phyloP scores from a whole-genome alignment of 2,329 filamentous ascomycete genomes.

The Penicillium sp. region DNA sequence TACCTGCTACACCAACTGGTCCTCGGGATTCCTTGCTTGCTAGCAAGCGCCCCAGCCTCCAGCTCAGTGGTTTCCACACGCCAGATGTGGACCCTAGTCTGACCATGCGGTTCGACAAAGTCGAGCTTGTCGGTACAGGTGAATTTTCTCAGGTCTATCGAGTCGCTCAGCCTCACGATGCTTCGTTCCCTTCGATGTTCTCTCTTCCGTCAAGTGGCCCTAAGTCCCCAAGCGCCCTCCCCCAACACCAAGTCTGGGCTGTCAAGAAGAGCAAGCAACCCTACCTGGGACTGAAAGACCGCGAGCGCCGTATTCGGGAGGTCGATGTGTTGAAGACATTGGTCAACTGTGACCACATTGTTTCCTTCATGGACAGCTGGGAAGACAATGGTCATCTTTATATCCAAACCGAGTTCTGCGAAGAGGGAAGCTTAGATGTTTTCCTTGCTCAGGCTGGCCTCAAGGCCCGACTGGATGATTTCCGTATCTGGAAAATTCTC shows the following conservation, averaged over 20 bases:
- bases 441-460: conserved; percentile 82
- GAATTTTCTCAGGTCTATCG: conserved; percentile 94
- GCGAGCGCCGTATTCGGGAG: conserved; percentile 81
- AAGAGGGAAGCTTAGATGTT: conserved; percentile 84
- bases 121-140: conserved; percentile 78
- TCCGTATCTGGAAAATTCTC: conserved; percentile 97
- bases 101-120: conserved; percentile 73
- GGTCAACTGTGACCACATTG: conserved; percentile 77
- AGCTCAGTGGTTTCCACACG: conserved; percentile 68
- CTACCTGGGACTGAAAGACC: conserved; percentile 75
- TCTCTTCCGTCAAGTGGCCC: conserved; percentile 49
- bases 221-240: conserved; percentile 56
- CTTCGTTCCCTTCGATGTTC: conserved; percentile 43
- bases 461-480: conserved; percentile 88
- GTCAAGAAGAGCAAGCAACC: conserved; percentile 91
- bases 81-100: conserved; percentile 75
- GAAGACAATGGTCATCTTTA: conserved; percentile 83
- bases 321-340: conserved; percentile 77
- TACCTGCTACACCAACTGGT: conserved; percentile 81
- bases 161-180: conserved; percentile 56
- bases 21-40: conserved; percentile 61
- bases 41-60: conserved; percentile 64
- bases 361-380: conserved; percentile 85
- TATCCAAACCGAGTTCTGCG: conserved; percentile 96
- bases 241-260: conserved; percentile 70